A percentile compares a stretch with the other conserved stretches of the same genome.
phyloP scores from a whole-genome alignment of 495 filamentous ascomycete species.

The Choiromyces venosus region DNA sequence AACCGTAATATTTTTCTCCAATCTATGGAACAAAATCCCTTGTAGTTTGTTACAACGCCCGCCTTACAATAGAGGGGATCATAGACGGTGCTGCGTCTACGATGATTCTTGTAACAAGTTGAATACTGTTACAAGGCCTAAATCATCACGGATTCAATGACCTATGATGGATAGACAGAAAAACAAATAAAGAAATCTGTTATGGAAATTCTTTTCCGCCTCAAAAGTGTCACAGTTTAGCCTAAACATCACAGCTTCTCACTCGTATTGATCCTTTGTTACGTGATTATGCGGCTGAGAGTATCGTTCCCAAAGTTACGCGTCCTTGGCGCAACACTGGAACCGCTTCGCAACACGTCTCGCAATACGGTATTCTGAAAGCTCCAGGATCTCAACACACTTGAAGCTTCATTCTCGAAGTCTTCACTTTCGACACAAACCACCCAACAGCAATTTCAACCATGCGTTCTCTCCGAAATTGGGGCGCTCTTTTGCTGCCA shows the following conservation, averaged over 20 bases:
- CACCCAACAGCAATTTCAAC: not conserved
- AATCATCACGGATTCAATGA: not conserved
- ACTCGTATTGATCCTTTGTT: not conserved
- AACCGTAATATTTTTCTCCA: no score
- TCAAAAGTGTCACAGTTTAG: not conserved
- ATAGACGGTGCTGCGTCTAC: no score
- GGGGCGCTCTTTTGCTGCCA: conserved; percentile 27
- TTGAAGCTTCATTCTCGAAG: not conserved
- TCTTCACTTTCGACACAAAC: not conserved
- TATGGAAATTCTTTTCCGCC: not conserved
- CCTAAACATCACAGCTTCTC: not conserved
- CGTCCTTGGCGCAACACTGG: not conserved
- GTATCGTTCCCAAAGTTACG: not conserved
- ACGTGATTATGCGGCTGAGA: not conserved
- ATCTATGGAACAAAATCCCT: no score
- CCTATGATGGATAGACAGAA: not conserved
- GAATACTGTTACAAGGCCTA: no score
- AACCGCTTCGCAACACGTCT: not conserved
- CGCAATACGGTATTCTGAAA: not conserved
- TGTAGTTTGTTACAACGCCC: no score
- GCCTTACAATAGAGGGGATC: no score
- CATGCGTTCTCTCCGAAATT: conserved; percentile 32
- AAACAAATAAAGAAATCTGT: not conserved
- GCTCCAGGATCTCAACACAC: not conserved
- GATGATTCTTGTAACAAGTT: no score